Evolutionary conservation across 148 eudicot species (phyloP), one percentile per base, ranked within the genome.

Genomic region (Spergularia marina): DNA sequence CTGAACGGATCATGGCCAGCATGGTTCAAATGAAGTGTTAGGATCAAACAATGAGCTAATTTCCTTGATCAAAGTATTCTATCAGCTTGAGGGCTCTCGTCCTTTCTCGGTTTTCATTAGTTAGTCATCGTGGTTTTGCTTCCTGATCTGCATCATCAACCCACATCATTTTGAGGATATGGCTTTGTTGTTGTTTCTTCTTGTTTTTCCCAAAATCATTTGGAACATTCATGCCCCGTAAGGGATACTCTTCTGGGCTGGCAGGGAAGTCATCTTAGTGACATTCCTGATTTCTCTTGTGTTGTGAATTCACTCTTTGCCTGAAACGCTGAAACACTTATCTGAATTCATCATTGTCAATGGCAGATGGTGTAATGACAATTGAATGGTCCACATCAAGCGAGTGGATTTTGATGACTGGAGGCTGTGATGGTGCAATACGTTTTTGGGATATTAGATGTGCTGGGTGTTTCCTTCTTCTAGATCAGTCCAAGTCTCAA

Each of bases 391-490:
- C 97, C 66, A 88, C 83, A 76, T 90, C 98, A 78, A 95, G 92
- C 76, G 98, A 95, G 85, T 95, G 97, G 97, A 86, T 92, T 82
- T 82, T 95, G 84, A 73, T 89, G 77, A 92, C 98, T 10, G 98
- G 98, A 53, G 98, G 98, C 68, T 90, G 97, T 77, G 98, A 95
- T 81, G 98, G 98, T 80, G 98, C 98, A 39, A 89, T 95, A 82
- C 96, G 96, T 53, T 90, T 90, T 81, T 95, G 98, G 98, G 98
- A 95, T 82, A 90, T 92, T 67, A 86, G 98, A 75, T 94, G 92
- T n/a, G 96, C 98, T 73, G 98, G 98, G 70, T 92, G 98, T 74
- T 95, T 95, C 76, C 86, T 81, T 78, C 94, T 95, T 75, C 80
- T 92, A 77, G 89, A 95, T 82, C 98, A 95, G 83, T 85, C 98